Evolutionary conservation across 2,329 filamentous ascomycete species (phyloP).

Genomic region (Epicoccum nigrum): DNA sequence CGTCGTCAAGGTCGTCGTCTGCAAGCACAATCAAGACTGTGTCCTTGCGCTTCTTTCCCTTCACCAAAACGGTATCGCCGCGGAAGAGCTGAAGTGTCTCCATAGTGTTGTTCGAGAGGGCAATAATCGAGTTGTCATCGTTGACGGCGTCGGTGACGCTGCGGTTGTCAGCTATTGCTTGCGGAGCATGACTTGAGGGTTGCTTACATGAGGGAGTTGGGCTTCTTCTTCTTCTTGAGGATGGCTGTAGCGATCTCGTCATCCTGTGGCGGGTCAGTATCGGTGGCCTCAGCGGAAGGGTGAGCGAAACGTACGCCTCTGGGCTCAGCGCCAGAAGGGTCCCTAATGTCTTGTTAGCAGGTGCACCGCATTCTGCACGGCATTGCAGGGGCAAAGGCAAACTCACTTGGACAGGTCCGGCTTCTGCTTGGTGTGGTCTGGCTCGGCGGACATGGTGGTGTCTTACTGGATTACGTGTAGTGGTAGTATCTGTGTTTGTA

Average conservation of each 20-base stretch:
- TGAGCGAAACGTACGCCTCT: slow-evolving; percentile 67
- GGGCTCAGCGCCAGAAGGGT: slow-evolving; percentile 85
- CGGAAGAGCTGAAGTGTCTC: slow-evolving; percentile 97
- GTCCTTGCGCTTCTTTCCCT: slow-evolving; percentile 99
- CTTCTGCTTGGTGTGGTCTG: slow-evolving; percentile 56
- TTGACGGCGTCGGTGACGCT: slow-evolving; percentile 98
- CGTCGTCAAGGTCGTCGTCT: slow-evolving; percentile 97
- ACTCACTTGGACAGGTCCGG: slow-evolving; percentile 56
- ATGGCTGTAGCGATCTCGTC: slow-evolving; percentile 95
- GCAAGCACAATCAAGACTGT: slow-evolving; percentile 97
- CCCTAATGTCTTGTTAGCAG: slow-evolving; percentile 64
- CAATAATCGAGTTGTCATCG: slow-evolving; percentile 99
- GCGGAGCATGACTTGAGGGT: background rate
- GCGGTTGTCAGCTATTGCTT: slow-evolving; percentile 38
- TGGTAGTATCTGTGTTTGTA: slow-evolving; percentile 15
- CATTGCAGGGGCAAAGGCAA: slow-evolving; percentile 14
- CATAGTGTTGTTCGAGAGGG: slow-evolving; percentile 98
- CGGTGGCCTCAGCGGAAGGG: slow-evolving; percentile 17
- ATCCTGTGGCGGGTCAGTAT: slow-evolving; percentile 62
- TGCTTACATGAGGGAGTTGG: slow-evolving; percentile 93
- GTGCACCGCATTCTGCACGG: slow-evolving; percentile 11
- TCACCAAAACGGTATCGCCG: slow-evolving; percentile 95
- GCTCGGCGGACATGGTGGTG: slow-evolving; percentile 57
- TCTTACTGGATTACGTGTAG: slow-evolving; percentile 27
- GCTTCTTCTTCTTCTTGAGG: slow-evolving; percentile 99